Evolutionary conservation across 768 basidiomycete genomes (phyloP).

Genomic region (Kwoniella sp.): DNA sequence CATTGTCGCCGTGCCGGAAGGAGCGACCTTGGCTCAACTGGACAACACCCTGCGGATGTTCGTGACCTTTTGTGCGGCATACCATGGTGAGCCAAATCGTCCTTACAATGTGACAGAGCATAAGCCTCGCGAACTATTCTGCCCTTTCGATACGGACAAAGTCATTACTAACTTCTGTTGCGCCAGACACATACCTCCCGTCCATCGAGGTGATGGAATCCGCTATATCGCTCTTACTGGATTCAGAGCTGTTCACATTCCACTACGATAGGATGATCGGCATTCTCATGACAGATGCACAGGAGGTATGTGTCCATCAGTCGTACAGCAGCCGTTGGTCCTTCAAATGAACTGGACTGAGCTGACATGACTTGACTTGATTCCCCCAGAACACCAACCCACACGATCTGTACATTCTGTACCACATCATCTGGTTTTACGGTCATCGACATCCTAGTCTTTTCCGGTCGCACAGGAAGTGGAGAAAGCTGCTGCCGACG

Average conservation of each 20-base stretch:
- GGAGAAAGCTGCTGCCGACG: constrained; percentile 78
- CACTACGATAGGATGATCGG: constrained; percentile 92
- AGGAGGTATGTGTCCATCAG: constrained; percentile 61
- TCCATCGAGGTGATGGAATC: constrained; percentile 80
- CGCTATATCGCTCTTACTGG: constrained; percentile 73
- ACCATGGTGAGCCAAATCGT: constrained; percentile 69
- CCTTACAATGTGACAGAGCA: background rate
- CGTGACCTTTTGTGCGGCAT: constrained; percentile 74
- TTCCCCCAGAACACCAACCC: constrained; percentile 88
- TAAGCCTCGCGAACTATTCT: no score
- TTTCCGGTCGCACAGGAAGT: constrained; percentile 77
- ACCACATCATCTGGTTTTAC: constrained; percentile 72
- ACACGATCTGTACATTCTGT: constrained; percentile 76
- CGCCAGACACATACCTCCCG: constrained; percentile 80
- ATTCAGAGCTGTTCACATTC: constrained; percentile 83
- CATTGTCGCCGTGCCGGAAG: constrained; percentile 68
- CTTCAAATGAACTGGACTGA: background rate
- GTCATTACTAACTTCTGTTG: no score
- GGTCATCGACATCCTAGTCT: constrained; percentile 71
- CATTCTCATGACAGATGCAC: constrained; percentile 69
- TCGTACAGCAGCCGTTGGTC: background rate
- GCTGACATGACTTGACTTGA: constrained; percentile 18
- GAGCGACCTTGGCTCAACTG: constrained; percentile 69
- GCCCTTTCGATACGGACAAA: no score
- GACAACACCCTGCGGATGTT: constrained; percentile 79